Base-by-base conservation (phyloP, 2,329 filamentous ascomycete genomes). In the Tympanopsis confertula region DNA sequence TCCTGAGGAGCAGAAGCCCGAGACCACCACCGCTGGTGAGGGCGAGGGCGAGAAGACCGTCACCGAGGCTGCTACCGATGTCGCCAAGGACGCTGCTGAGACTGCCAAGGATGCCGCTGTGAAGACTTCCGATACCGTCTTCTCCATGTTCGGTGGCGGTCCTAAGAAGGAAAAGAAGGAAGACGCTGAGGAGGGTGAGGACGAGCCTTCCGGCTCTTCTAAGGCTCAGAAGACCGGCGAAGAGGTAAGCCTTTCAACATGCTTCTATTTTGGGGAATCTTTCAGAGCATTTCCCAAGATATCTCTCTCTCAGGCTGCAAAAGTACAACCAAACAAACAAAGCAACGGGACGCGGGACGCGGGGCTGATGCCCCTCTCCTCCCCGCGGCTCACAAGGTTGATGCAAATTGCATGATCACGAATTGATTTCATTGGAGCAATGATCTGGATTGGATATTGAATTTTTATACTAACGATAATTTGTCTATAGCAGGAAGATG, bases 131-230 rank as follows among this genome's bases (percentile, higher is more conserved):
- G 75, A 75, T 5, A 71, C 74, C 49, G 85, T 96, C 47, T 96
- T 96, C 71, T 89, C 86, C 62, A 96, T 98, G 91, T 98, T 98
- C 57, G 91, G 91, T 51, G 91, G 91, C 46, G 91, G 91, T 44
- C 85, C 85, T 43, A 94, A 94, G 78, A 96, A 94, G 71, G 86
- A 91, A 68, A 88, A 86, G 74, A 94, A 91, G 73, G 68, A 13
- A 7, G 30, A 33, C 7, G 7, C 22, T 26, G 7, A 83, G 22
- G 84, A 85, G 55, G 86, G 84, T 49, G 81, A 78, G 46, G 82
- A 87, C 48, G 88, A 95, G 59, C 85, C 79, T 58, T 93, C 86
- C 47, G 88, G 88, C 53, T 87, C 84, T 59, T 82, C 85, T 54
- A 91, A 91, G 71, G 82, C 81, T 41, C 78, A 65, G 54, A 69